phyloP scores from a whole-genome alignment of 305 asterid species.

The Stenogyne calaminthoides region DNA sequence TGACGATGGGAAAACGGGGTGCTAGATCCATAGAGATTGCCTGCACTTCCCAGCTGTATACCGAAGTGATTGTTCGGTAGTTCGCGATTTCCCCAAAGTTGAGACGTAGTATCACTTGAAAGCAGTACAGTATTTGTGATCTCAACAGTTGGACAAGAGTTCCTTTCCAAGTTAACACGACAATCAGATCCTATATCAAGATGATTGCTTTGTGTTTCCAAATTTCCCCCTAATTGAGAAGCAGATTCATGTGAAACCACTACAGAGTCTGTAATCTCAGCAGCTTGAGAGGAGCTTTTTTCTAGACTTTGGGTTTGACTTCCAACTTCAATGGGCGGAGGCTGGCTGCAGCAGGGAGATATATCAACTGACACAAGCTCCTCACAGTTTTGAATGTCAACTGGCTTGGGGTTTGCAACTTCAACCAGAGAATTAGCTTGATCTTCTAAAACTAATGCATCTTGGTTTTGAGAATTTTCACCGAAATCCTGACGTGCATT shows the following conservation, averaged over 20 bases:
- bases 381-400: constrained; percentile 28
- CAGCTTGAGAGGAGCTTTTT: too few relatives aligned
- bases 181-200: neutral
- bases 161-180: constrained; percentile 11
- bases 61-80: constrained; percentile 16
- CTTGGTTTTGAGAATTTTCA: constrained; percentile 15
- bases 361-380: constrained; percentile 28
- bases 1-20: constrained; percentile 26
- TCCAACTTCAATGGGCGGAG: constrained; percentile 25
- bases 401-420: constrained; percentile 11
- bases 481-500: neutral
- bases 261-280: too few relatives aligned
- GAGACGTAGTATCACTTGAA: constrained; percentile 30
- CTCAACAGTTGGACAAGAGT: constrained; percentile 31
- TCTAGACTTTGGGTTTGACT: constrained; percentile 4
- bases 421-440: constrained; percentile 13
- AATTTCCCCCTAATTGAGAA: too few relatives aligned
- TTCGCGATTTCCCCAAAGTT: constrained; percentile 28
- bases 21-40: constrained; percentile 33
- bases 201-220: constrained; percentile 8
- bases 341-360: constrained; percentile 26
- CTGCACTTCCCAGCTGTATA: constrained; percentile 33
- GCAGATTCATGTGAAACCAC: too few relatives aligned
- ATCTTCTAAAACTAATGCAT: constrained; percentile 19
- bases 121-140: constrained; percentile 28